Evolutionary conservation across 1,139 yeast genomes (phyloP).

Genomic region (Diutina catenulata): DNA sequence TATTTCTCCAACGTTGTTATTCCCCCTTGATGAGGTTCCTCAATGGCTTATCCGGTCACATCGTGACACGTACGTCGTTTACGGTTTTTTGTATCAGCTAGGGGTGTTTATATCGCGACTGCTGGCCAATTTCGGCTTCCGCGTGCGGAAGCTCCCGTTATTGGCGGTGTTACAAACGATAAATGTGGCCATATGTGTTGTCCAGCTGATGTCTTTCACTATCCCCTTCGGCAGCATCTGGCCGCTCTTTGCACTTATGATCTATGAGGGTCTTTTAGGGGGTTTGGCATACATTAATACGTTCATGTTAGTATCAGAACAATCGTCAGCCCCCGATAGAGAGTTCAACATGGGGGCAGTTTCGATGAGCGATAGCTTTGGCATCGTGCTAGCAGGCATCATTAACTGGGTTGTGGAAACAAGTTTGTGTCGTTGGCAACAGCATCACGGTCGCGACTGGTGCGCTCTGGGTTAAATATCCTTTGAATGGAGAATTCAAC

Average conservation of each 20-base stretch:
- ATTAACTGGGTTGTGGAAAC: conserved; percentile 68
- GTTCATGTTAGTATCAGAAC: conserved; percentile 64
- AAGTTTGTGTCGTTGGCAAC: conserved; percentile 43
- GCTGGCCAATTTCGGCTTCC: conserved; percentile 50
- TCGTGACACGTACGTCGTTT: conserved; percentile 84
- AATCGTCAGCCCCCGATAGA: conserved; percentile 39
- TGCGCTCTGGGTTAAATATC: neutral
- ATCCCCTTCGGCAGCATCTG: conserved; percentile 48
- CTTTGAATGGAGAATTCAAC: no score
- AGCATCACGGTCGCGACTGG: conserved; percentile 1
- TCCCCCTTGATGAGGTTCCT: conserved; percentile 61
- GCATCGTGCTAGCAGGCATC: conserved; percentile 72
- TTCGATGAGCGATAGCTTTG: conserved; percentile 83
- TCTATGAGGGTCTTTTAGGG: conserved; percentile 84
- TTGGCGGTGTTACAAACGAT: conserved; percentile 58
- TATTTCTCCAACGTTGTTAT: conserved; percentile 73
- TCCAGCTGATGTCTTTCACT: conserved; percentile 48
- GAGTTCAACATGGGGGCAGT: conserved; percentile 94
- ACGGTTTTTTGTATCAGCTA: conserved; percentile 83
- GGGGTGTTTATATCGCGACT: conserved; percentile 91
- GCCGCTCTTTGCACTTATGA: conserved; percentile 46
- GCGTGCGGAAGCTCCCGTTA: conserved; percentile 46
- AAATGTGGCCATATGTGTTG: conserved; percentile 46
- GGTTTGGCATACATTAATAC: conserved; percentile 89
- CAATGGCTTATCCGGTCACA: conserved; percentile 43